Evolutionary conservation across 345 rosid species (phyloP).

Genomic region (Lenwebbia sp.): DNA sequence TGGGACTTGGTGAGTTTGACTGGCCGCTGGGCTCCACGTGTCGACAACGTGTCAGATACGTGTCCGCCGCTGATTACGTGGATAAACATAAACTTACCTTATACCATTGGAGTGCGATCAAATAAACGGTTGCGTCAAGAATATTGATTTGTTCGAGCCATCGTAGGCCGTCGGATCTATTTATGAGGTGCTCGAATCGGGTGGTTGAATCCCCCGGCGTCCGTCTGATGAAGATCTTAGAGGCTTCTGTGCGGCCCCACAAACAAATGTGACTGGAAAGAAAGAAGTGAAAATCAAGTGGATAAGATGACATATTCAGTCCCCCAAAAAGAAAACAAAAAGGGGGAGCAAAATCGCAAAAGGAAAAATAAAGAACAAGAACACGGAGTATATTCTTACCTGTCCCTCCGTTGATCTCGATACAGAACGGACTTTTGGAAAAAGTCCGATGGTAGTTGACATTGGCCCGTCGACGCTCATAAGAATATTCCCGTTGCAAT

Average conservation of each 20-base stretch:
- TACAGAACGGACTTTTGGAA: not conserved
- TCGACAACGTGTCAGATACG: not conserved
- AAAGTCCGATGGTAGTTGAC: not conserved
- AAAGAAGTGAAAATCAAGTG: not conserved
- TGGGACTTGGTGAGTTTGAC: not conserved
- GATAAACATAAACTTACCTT: not conserved
- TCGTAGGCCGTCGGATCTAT: not conserved
- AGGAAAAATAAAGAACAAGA: not conserved
- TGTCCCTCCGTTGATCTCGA: not conserved
- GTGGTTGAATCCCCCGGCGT: not conserved
- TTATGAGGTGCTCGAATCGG: not conserved
- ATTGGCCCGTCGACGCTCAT: not conserved
- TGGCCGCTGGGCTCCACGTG: not conserved
- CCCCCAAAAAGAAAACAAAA: not conserved
- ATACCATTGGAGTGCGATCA: not conserved
- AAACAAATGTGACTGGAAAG: not conserved
- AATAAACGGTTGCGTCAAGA: not conserved
- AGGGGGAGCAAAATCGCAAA: not conserved
- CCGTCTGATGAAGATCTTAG: not conserved
- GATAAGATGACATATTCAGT: not conserved
- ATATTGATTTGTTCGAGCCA: not conserved
- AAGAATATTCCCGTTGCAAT: too few relatives aligned
- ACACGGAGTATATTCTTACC: not conserved
- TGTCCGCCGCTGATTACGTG: not conserved
- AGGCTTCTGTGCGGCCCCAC: not conserved